These are phyloP conservation scores for Camelina sativa DNA, from an alignment of 345 rosid genomes.

Conservation along the genomic window DNA sequence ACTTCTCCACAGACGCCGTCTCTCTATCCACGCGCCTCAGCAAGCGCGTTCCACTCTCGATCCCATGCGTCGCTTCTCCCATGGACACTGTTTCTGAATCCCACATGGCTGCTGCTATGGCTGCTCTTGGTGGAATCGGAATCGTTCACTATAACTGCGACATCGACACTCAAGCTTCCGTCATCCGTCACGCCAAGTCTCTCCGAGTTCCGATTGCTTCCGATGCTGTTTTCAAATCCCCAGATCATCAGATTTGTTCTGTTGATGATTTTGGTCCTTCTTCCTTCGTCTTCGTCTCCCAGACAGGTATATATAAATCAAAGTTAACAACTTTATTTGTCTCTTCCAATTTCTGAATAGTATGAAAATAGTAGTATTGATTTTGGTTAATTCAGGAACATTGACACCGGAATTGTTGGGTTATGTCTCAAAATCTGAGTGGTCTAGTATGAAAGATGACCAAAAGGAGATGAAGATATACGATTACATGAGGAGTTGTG, in stretches of 20 bases:
- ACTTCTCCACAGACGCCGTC: slow-evolving; percentile 82
- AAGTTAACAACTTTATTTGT: not conserved
- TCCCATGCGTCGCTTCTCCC: slow-evolving; percentile 92
- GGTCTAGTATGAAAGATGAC: slow-evolving; percentile 44
- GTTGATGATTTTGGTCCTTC: slow-evolving; percentile 50
- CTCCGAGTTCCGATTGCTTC: slow-evolving; percentile 67
- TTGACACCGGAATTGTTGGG: slow-evolving; percentile 61
- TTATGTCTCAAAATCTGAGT: slow-evolving; percentile 60
- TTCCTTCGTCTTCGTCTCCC: slow-evolving; percentile 48
- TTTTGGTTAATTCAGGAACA: slow-evolving; percentile 46
- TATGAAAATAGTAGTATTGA: not conserved
- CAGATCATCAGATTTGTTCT: slow-evolving; percentile 42
- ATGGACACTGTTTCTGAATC: slow-evolving; percentile 97
- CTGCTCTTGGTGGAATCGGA: slow-evolving; percentile 82
- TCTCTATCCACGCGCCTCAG: slow-evolving; percentile 71
- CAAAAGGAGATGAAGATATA: slow-evolving; percentile 59
- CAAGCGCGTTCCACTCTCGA: slow-evolving; percentile 69
- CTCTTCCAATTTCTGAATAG: slow-evolving; percentile 2
- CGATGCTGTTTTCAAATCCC: slow-evolving; percentile 51
- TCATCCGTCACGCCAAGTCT: slow-evolving; percentile 69
- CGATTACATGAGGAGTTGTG: slow-evolving; percentile 57
- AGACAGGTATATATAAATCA: slow-evolving; percentile 30
- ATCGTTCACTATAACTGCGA: slow-evolving; percentile 71
- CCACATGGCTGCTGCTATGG: slow-evolving; percentile 89
- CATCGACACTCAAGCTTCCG: slow-evolving; percentile 61